Percentiles rank a stretch among this genome's conserved stretches.
Conservation (phyloP, 78 protist genomes). For the Dictyostelium capitatum region DNA sequence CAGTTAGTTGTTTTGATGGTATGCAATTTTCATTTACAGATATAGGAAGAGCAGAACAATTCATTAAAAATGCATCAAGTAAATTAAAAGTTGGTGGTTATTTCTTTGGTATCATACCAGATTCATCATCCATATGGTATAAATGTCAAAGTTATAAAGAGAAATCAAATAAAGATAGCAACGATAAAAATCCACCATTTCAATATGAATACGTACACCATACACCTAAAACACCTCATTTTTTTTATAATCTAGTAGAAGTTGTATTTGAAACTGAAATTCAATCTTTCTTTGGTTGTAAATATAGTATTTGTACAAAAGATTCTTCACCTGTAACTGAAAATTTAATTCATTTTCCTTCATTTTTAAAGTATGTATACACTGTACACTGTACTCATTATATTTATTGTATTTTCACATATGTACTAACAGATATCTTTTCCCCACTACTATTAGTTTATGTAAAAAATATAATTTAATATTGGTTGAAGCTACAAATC, state of each 20-base stretch:
- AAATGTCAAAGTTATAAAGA: slow-evolving; percentile 40
- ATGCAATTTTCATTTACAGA: slow-evolving; percentile 66
- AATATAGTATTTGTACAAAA: slow-evolving; percentile 30
- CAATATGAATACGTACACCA: too few species aligned
- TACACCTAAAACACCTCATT: too few species aligned
- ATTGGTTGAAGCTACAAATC: slow-evolving; percentile 64
- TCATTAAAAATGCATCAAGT: slow-evolving; percentile 52
- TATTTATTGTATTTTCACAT: not conserved
- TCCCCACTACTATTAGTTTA: not conserved
- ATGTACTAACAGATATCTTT: not conserved
- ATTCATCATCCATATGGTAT: slow-evolving; percentile 81
- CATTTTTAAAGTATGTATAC: slow-evolving; percentile 60
- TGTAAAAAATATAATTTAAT: slow-evolving; percentile 59
- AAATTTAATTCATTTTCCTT: slow-evolving; percentile 74
- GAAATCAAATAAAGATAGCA: too few species aligned
- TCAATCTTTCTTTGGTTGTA: slow-evolving; percentile 52
- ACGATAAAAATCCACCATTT: not conserved
- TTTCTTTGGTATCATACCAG: slow-evolving; percentile 83
- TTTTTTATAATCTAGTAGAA: too few species aligned
- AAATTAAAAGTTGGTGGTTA: slow-evolving; percentile 74
- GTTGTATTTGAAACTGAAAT: slow-evolving; percentile 47
- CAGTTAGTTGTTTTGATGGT: slow-evolving; percentile 77
- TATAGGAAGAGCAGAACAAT: slow-evolving; percentile 18
- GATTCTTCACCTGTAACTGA: slow-evolving; percentile 28
- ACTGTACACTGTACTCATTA: too few species aligned